Conservation (phyloP, 306 rosid genomes). For the Castanopsis chinensis region DNA sequence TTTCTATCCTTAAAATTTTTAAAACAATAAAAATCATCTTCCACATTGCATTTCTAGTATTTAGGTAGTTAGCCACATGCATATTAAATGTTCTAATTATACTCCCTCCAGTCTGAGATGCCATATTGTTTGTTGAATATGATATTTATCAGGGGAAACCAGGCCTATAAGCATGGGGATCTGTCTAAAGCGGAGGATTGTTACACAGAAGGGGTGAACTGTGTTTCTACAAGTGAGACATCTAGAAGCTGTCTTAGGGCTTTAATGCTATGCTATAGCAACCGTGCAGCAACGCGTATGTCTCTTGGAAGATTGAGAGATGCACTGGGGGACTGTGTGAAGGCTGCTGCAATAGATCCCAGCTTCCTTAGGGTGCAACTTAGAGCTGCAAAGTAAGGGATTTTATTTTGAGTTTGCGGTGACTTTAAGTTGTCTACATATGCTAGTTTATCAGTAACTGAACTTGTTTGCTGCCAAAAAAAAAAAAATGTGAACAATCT, state of each 20-base stretch:
- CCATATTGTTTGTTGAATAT: conserved; percentile 21
- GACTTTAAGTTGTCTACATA: conserved; percentile 21
- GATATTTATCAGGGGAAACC: conserved; percentile 80
- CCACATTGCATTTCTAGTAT: conserved; percentile 1
- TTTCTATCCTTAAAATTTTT: background rate
- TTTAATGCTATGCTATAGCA: conserved; percentile 92
- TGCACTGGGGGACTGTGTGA: conserved; percentile 77
- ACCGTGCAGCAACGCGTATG: conserved; percentile 95
- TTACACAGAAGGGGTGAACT: conserved; percentile 74
- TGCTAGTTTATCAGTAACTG: background rate
- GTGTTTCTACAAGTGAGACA: conserved; percentile 57
- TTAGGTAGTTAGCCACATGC: background rate
- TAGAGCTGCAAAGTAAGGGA: conserved; percentile 96
- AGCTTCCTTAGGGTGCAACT: conserved; percentile 79
- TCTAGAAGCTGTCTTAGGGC: conserved; percentile 82
- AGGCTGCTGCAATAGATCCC: conserved; percentile 80
- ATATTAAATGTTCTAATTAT: conserved; percentile 7
- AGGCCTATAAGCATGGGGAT: conserved; percentile 82
- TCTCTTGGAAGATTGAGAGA: conserved; percentile 90
- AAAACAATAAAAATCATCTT: background rate
- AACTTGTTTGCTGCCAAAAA: background rate
- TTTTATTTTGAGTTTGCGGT: conserved; percentile 5
- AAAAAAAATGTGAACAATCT: background rate
- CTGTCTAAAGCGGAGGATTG: conserved; percentile 74
- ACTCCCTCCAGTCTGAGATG: conserved; percentile 7